Evolutionary conservation across 192 early-diverging fungal species (phyloP), one percentile per base, ranked within the genome.

Genomic region (Backusella tuberculispora): DNA sequence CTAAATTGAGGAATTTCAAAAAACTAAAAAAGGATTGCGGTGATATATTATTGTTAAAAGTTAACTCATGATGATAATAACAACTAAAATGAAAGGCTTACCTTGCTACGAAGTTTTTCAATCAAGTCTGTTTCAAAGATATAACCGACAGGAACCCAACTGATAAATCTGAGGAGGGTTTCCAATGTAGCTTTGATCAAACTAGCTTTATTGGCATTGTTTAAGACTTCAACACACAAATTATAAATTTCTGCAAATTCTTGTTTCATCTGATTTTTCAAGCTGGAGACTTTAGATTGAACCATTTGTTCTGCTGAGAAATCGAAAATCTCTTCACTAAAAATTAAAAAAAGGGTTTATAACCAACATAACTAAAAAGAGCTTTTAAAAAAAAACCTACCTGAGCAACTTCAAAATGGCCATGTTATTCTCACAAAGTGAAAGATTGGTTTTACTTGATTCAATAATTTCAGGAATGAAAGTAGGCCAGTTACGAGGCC

Each of bases 371-470:
- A 24, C 4, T 45, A 4, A 29, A 4, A 29, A 34, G 29, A 34
- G 29, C 2, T 34, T 34, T 34, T 34, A 1, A 34, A 50, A 65
- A 75, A 19, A 17, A 9, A 24, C n/a, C 4, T 78, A 95, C 95
- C 95, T 97, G 40, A 99, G 87, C 41, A 99, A 85, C 77, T 99
- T 99, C 48, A 99, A 86, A 75, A 99, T 99, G 46, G 91, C 93
- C 97, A 99, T 99, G 86, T 99, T 99, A 88, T 99, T 99, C 79
- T 99, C 97, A 80, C 98, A 99, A 13, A 99, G 84, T 6, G 95
- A 85, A 12, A 99, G 83, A 75, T 94, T 99, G 19, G 91, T 89
- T 78, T 94, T 93, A 83, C 95, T 95, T 14, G 97, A 96, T n/a
- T 87, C 85, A 38, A 99, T 95, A 76, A 99, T 96, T 84, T 99